A percentile compares a stretch with the other conserved stretches of the same genome.
phyloP scores from a whole-genome alignment of 495 filamentous ascomycete species.

The Aspergillus saccharolyticus region DNA sequence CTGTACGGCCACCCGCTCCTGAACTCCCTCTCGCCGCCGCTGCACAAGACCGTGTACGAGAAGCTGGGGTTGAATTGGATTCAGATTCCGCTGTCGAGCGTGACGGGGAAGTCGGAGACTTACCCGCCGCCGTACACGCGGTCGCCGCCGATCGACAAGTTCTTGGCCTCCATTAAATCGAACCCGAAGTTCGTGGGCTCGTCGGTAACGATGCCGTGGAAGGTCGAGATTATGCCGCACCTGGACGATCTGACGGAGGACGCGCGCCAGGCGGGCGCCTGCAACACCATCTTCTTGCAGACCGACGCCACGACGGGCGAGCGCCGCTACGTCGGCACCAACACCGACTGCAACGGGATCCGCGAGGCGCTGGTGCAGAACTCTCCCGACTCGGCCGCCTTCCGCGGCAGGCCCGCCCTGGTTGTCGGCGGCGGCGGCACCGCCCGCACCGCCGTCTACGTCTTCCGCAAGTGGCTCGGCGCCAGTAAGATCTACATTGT shows the following conservation, averaged over 20 bases:
- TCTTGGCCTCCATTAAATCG: conserved; percentile 42
- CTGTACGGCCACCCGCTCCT: conserved; percentile 52
- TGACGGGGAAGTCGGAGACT: conserved; percentile 29
- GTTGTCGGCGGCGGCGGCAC: conserved; percentile 67
- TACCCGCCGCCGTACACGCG: conserved; percentile 36
- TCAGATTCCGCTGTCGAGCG: conserved; percentile 48
- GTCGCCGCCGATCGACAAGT: conserved; percentile 43
- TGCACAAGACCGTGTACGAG: conserved; percentile 62
- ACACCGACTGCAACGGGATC: conserved; percentile 72
- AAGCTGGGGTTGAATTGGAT: conserved; percentile 54
- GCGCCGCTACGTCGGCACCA: conserved; percentile 57
- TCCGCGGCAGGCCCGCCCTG: conserved; percentile 52
- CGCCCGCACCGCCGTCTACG: conserved; percentile 64
- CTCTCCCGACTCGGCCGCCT: conserved; percentile 34
- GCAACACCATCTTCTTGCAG: conserved; percentile 68
- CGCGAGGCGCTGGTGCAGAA: conserved; percentile 64
- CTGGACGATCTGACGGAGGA: conserved; percentile 66
- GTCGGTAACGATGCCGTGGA: conserved; percentile 72
- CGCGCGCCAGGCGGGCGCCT: conserved; percentile 61
- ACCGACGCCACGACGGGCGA: conserved; percentile 31
- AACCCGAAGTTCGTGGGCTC: conserved; percentile 56
- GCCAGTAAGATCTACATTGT: conserved; percentile 65
- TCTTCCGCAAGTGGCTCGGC: conserved; percentile 59
- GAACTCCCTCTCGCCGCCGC: conserved; percentile 66
- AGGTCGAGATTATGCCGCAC: conserved; percentile 62